A percentile compares a stretch with the other conserved stretches of the same genome.
Evolutionary conservation across 2,329 filamentous ascomycete genomes (phyloP).

Genomic region (Xylariaceae sp.): DNA sequence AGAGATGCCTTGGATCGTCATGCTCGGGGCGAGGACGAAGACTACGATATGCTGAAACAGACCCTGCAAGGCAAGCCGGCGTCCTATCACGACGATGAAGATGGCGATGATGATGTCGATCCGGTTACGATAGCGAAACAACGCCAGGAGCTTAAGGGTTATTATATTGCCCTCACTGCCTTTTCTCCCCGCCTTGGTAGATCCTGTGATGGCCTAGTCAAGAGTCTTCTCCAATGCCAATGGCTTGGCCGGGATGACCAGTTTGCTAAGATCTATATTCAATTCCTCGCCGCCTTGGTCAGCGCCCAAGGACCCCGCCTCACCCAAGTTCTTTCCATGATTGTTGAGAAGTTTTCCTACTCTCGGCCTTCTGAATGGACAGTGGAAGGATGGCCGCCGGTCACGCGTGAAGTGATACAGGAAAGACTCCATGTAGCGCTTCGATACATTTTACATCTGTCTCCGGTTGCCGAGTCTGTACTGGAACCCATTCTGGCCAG

Average conservation of each 20-base stretch:
- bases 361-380: constrained; percentile 44
- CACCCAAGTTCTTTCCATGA: constrained; percentile 68
- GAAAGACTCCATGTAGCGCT: constrained; percentile 72
- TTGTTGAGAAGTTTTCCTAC: constrained; percentile 71
- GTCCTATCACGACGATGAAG: constrained; percentile 38
- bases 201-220: constrained; percentile 56
- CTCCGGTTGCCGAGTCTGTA: constrained; percentile 71
- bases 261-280: constrained; percentile 63
- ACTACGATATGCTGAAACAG: constrained; percentile 58
- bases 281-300: constrained; percentile 67
- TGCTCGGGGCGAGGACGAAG: constrained; percentile 53
- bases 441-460: constrained; percentile 70
- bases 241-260: constrained; percentile 63
- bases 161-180: constrained; percentile 59
- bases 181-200: constrained; percentile 58
- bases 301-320: constrained; percentile 81
- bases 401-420: constrained; percentile 63
- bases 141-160: constrained; percentile 54
- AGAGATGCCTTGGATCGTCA: constrained; percentile 54
- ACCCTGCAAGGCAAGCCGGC: constrained; percentile 48
- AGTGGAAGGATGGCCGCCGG: constrained; percentile 51
- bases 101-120: constrained; percentile 45
- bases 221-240: constrained; percentile 54
- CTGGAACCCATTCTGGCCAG: constrained; percentile 62
- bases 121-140: constrained; percentile 34